Evolutionary conservation across 805 yeast species (phyloP).

Genomic region (Cyberlindnera bimundalis): DNA sequence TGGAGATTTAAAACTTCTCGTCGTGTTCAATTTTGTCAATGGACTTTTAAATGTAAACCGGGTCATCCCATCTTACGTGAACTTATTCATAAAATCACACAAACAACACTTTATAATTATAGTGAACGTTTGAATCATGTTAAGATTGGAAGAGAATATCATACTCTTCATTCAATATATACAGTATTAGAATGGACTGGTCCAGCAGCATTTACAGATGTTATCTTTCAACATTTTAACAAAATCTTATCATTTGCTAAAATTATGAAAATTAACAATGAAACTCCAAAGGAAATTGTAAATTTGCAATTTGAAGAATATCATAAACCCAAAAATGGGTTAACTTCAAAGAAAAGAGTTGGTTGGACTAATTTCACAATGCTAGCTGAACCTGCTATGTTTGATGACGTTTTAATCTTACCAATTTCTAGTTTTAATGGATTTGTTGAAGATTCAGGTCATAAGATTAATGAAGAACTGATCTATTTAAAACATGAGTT

Average conservation of each 20-base stretch:
- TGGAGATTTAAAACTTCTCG: conserved; percentile 53
- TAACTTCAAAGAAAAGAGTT: conserved; percentile 8
- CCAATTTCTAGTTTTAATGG: conserved; percentile 24
- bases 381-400: conserved; percentile 14
- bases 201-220: conserved; percentile 49
- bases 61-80: conserved; percentile 64
- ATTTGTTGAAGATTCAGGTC: conserved; percentile 14
- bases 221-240: conserved; percentile 44
- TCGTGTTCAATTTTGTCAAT: conserved; percentile 60
- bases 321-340: conserved; percentile 15
- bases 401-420: conserved; percentile 22
- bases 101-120: conserved; percentile 43
- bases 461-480: conserved; percentile 3
- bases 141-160: conserved; percentile 30
- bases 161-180: conserved; percentile 53
- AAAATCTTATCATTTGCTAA: conserved; percentile 17
- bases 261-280: conserved; percentile 17
- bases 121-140: conserved; percentile 26
- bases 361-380: conserved; percentile 25
- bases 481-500: conserved; percentile 23
- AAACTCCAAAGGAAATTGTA: conserved; percentile 33
- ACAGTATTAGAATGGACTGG: conserved; percentile 61
- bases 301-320: conserved; percentile 9
- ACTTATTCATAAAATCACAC: conserved; percentile 50
- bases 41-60: conserved; percentile 56